Evolutionary conservation across 768 basidiomycete species (phyloP).

Genomic region (Saitozyma podzolica): DNA sequence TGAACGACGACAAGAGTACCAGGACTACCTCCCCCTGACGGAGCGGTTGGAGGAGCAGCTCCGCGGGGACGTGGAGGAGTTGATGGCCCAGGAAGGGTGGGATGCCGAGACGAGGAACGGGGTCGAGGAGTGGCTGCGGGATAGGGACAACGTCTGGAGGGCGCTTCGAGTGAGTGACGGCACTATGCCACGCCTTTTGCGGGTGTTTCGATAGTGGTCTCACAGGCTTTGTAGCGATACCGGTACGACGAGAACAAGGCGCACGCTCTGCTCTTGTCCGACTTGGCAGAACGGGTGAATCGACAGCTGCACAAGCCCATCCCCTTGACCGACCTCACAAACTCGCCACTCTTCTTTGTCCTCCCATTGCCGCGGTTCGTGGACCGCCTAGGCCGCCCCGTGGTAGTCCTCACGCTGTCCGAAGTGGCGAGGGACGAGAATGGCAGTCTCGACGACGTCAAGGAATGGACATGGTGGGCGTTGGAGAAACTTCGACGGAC

Average conservation of each 20-base stretch:
- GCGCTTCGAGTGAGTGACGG: conserved; percentile 32
- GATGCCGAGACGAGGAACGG: conserved; percentile 27
- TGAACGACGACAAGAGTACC: conserved; percentile 25
- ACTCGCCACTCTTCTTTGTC: conserved; percentile 42
- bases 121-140: conserved; percentile 36
- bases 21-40: conserved; percentile 31
- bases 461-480: conserved; percentile 49
- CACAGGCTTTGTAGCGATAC: conserved; percentile 25
- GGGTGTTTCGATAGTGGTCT: not conserved
- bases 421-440: conserved; percentile 34
- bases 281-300: conserved; percentile 24
- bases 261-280: conserved; percentile 20
- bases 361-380: conserved; percentile 38
- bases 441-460: conserved; percentile 38
- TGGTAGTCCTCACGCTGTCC: conserved; percentile 42
- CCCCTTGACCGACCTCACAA: conserved; percentile 29
- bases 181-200: not conserved
- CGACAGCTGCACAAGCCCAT: conserved; percentile 29
- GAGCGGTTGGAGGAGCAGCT: conserved; percentile 37
- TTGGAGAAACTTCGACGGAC: conserved; percentile 43
- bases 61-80: conserved; percentile 29
- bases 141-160: conserved; percentile 32
- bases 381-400: conserved; percentile 39
- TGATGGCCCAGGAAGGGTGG: conserved; percentile 43
- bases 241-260: conserved; percentile 34